A percentile compares a stretch with the other conserved stretches of the same genome.
These are phyloP conservation scores for Cystoderma amianthinum DNA, from an alignment of 768 basidiomycete species.

Conservation along the genomic window DNA sequence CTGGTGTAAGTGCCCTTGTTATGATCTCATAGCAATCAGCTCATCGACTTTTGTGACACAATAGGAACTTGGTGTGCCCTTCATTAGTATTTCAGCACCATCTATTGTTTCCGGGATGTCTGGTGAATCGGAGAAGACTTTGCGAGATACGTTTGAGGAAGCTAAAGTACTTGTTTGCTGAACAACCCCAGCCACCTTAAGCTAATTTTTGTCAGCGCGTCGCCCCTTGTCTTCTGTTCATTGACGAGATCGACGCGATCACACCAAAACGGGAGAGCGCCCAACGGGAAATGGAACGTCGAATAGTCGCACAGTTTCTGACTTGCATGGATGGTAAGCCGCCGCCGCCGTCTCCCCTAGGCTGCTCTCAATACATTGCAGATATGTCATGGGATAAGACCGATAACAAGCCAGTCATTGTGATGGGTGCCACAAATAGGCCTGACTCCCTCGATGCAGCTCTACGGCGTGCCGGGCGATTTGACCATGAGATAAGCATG, in stretches of 20 bases:
- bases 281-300: conserved; percentile 95
- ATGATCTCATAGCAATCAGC: background rate
- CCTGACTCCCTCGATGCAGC: conserved; percentile 95
- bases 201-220: conserved; percentile 46
- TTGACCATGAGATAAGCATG: conserved; percentile 98
- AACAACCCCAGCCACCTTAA: background rate
- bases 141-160: conserved; percentile 95
- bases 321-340: conserved; percentile 94
- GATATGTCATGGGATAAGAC: conserved; percentile 95
- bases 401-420: conserved; percentile 86
- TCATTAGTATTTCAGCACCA: conserved; percentile 92
- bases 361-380: conserved; percentile 18
- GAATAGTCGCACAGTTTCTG: conserved; percentile 95
- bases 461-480: conserved; percentile 86
- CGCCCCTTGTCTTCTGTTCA: conserved; percentile 91
- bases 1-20: conserved; percentile 58
- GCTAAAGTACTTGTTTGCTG: conserved; percentile 57
- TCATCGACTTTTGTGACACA: conserved; percentile 3
- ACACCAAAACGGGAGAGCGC: conserved; percentile 97
- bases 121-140: conserved; percentile 94
- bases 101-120: conserved; percentile 98
- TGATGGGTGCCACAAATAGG: conserved; percentile 95
- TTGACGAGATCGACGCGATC: conserved; percentile 97
- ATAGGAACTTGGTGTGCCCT: conserved; percentile 88
- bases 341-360: background rate